Evolutionary conservation across 106 monocot species (phyloP).

Genomic region (Allium sativum): DNA sequence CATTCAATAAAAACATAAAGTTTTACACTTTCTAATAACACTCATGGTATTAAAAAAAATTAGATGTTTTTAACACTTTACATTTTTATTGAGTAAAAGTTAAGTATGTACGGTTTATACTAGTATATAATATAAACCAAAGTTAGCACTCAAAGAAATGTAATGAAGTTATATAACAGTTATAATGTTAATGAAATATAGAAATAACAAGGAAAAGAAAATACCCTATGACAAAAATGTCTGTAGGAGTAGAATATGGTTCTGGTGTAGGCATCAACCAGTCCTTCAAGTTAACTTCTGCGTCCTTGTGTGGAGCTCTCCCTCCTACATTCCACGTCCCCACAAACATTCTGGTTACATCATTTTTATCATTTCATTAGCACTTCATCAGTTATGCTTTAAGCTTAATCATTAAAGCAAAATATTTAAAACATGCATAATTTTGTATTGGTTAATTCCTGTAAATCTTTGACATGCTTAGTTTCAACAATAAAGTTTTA

Average conservation of each 20-base stretch:
- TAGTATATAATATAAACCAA: background rate
- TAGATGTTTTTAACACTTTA: too few relatives aligned
- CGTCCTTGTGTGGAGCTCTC: constrained; percentile 33
- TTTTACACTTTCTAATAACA: too few relatives aligned
- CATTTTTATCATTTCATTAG: background rate
- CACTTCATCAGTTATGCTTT: background rate
- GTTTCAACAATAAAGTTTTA: too few relatives aligned
- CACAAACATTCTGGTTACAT: constrained; percentile 57
- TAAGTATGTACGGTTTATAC: too few relatives aligned
- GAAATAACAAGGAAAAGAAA: background rate
- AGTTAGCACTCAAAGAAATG: background rate
- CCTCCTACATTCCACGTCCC: constrained; percentile 97
- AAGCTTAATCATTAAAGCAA: background rate
- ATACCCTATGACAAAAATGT: constrained; percentile 11
- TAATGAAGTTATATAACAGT: background rate
- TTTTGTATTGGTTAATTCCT: too few relatives aligned
- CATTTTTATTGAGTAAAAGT: too few relatives aligned
- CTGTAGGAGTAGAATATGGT: background rate
- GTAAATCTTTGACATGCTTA: too few relatives aligned
- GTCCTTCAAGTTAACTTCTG: constrained; percentile 14
- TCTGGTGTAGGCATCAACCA: constrained; percentile 32
- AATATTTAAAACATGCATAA: background rate
- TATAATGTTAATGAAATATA: background rate
- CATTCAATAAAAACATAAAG: too few relatives aligned
- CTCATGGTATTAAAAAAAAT: too few relatives aligned